Evolutionary conservation across 2,329 filamentous ascomycete genomes (phyloP), one percentile per base, ranked within the genome.

Genomic region (Ceratocystis alfenasii): DNA sequence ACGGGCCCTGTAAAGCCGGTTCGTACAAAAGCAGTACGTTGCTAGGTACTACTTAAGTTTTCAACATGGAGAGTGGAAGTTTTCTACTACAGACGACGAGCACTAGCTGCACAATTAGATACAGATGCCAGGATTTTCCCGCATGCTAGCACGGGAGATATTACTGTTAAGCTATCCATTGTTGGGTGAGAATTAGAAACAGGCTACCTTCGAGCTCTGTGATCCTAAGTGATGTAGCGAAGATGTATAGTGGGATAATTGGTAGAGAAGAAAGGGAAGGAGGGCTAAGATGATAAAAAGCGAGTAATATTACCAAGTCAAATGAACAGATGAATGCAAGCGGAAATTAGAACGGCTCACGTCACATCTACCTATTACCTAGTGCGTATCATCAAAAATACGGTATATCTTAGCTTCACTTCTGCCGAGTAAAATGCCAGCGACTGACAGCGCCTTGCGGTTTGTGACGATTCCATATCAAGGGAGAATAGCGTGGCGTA

Each of bases 131-230:
- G 77, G 74, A 28, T 76, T 74, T 2, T 80, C 77, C 63, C 74
- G 77, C 63, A 74, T 77, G 17, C 89, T 84, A 67, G 88, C 88
- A n/a, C 80, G 80, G 69, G 81, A 81, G 53, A 92, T 78, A 69
- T 93, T 93, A 68, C 87, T 82, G 70, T 87, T 76, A 33, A 89
- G 76, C 64, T 88, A 82, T 60, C 86, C 88, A 50, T 92, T 80
- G 71, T 85, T 79, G 5, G 88, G 87, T 57, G 84, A 81, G 69
- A 91, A 90, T 73, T 92, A 87, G 6, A 90, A 76, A 67, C 85
- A 87, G 0, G 78, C 87, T 45, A 89, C 83, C 71, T 81, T 83
- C 86, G 87, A 87, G 6, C 10, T 57, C 17, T 17, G 4, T 12
- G 6, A 1, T 17, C 5, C 7, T 5, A 2, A n/a, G 22, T 46